Conservation (phyloP, 176 grass and related monocot genomes). For the Hsuehochloa calcarea region DNA sequence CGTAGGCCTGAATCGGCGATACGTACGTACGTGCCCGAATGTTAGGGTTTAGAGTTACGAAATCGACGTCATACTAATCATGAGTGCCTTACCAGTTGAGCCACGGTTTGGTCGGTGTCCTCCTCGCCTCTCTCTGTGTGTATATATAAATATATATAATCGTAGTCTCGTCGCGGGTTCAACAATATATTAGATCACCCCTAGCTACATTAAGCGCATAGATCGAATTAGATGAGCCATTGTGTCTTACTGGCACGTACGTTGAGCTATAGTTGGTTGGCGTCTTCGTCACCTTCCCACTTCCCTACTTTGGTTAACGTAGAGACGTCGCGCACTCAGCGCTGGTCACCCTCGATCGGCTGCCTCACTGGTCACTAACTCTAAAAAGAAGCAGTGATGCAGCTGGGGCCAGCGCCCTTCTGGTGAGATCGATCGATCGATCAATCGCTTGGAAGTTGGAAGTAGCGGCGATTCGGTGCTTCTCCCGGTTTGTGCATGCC, state of each 20-base stretch:
- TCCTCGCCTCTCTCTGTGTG: background rate
- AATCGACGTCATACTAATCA: background rate
- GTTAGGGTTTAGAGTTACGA: background rate
- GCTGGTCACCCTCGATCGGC: constrained; percentile 12
- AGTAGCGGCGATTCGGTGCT: background rate
- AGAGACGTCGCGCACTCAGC: no score
- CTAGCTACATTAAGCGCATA: no score
- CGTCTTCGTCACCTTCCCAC: background rate
- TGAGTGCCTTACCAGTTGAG: background rate
- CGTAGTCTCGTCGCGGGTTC: no score
- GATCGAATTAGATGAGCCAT: no score
- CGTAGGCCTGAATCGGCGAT: background rate
- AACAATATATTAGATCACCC: no score
- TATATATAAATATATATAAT: no score
- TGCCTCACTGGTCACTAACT: constrained; percentile 27
- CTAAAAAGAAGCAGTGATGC: background rate
- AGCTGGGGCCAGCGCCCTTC: no score
- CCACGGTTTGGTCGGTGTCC: background rate
- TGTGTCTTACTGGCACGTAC: no score
- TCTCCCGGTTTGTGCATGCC: constrained; percentile 15
- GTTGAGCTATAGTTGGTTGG: background rate
- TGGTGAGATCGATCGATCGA: background rate
- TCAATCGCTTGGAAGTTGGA: background rate
- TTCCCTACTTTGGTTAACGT: background rate
- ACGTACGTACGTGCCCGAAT: background rate